These are phyloP conservation scores for Aethionema arabicum DNA, from an alignment of 345 rosid genomes.

Conservation along the genomic window DNA sequence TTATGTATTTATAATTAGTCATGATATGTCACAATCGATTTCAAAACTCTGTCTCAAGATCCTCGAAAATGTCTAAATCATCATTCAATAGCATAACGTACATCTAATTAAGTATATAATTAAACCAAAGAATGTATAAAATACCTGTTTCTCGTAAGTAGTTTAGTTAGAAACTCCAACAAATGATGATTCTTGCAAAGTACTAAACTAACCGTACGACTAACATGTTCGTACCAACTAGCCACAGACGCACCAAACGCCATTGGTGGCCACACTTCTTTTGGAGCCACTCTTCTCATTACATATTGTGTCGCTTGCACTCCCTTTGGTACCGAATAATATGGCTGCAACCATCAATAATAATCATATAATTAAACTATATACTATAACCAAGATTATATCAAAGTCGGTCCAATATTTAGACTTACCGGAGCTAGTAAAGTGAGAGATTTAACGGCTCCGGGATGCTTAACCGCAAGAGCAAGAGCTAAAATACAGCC, in stretches of 20 bases:
- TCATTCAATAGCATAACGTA: too few relatives aligned
- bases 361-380: not conserved
- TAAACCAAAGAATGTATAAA: not conserved
- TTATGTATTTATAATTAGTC: too few relatives aligned
- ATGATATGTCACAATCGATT: too few relatives aligned
- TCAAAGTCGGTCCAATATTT: not conserved
- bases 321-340: constrained; percentile 75
- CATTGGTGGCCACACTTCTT: constrained; percentile 85
- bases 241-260: constrained; percentile 84
- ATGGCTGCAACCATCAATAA: constrained; percentile 59
- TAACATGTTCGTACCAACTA: constrained; percentile 95
- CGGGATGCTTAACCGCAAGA: constrained; percentile 73
- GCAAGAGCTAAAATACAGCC: constrained; percentile 99
- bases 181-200: constrained; percentile 87
- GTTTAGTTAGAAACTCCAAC: constrained; percentile 80
- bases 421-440: constrained; percentile 82
- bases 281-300: constrained; percentile 77
- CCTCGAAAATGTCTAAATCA: too few relatives aligned
- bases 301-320: constrained; percentile 70
- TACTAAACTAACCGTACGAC: constrained; percentile 76
- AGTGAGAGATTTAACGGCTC: constrained; percentile 81
- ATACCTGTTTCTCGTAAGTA: constrained; percentile 83
- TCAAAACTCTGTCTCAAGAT: too few relatives aligned
- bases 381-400: constrained; percentile 7
- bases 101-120: not conserved